Conservation (phyloP, 2,329 filamentous ascomycete species). For the Colletotrichum sp. region DNA sequence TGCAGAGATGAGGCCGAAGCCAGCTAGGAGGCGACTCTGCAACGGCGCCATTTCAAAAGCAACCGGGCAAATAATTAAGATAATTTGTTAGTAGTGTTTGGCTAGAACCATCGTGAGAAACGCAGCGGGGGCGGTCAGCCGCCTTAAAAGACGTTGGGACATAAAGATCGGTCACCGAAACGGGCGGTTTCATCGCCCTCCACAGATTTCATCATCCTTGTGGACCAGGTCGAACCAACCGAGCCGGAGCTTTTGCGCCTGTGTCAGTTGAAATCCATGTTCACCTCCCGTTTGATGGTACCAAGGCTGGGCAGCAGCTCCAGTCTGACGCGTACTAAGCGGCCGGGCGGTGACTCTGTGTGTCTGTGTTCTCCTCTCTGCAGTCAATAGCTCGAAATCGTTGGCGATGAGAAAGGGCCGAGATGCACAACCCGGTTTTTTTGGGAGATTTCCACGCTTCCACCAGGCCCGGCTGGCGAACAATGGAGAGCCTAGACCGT, state of each 20-base stretch:
- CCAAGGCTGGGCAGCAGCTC: slow-evolving; percentile 7
- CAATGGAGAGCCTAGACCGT: background rate
- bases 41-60: slow-evolving; percentile 9
- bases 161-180: background rate
- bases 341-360: background rate
- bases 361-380: background rate
- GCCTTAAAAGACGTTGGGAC: slow-evolving; percentile 1
- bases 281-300: background rate
- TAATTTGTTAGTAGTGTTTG: background rate
- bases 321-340: slow-evolving; percentile 17
- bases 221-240: slow-evolving; percentile 2
- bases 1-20: slow-evolving; percentile 8
- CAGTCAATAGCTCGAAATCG: background rate
- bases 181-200: background rate
- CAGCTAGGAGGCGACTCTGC: slow-evolving; percentile 6
- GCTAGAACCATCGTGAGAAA: slow-evolving; percentile 1
- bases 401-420: background rate
- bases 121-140: background rate
- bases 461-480: background rate
- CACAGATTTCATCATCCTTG: slow-evolving; percentile 16
- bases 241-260: background rate
- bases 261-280: background rate
- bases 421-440: slow-evolving; percentile 8
- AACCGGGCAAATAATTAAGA: background rate
- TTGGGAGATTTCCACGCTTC: background rate